phyloP scores from a whole-genome alignment of 371 early-diverging fungal species.

The Mucor plumbeus region DNA sequence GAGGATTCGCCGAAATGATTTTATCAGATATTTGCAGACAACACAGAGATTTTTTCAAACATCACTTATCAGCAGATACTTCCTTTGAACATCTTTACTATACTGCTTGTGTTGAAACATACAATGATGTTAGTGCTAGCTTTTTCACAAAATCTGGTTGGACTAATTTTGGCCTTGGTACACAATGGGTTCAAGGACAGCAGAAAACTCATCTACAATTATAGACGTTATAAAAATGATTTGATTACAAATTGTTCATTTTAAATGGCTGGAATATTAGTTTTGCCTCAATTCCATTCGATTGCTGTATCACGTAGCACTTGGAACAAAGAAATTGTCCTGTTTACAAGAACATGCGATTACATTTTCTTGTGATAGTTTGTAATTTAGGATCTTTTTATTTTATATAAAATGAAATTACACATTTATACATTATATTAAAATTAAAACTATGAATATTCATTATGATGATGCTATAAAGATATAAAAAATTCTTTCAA shows the following conservation, averaged over 20 bases:
- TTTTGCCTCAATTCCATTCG: neutral
- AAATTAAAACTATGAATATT: neutral
- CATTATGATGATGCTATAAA: neutral
- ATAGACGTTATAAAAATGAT: neutral
- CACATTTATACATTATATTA: neutral
- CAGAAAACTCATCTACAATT: neutral
- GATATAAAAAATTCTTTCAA: no score
- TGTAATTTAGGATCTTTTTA: neutral
- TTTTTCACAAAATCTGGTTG: conserved; percentile 15
- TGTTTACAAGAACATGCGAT: neutral
- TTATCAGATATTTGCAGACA: conserved; percentile 6
- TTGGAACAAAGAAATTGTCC: neutral
- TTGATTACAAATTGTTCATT: neutral
- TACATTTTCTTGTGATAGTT: neutral
- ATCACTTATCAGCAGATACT: neutral
- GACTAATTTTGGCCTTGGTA: neutral
- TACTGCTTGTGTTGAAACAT: conserved; percentile 13
- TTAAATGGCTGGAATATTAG: neutral
- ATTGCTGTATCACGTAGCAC: neutral
- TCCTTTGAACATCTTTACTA: conserved; percentile 1
- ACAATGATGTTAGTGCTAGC: conserved; percentile 13
- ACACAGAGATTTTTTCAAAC: conserved; percentile 4
- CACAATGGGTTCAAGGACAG: conserved; percentile 4
- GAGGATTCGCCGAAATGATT: conserved; percentile 13
- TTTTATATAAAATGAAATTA: neutral